Percentiles rank a stretch among this genome's conserved stretches.
These are phyloP conservation scores for Flagelloscypha sp. DNA, from an alignment of 768 basidiomycete genomes.

Conservation along the genomic window DNA sequence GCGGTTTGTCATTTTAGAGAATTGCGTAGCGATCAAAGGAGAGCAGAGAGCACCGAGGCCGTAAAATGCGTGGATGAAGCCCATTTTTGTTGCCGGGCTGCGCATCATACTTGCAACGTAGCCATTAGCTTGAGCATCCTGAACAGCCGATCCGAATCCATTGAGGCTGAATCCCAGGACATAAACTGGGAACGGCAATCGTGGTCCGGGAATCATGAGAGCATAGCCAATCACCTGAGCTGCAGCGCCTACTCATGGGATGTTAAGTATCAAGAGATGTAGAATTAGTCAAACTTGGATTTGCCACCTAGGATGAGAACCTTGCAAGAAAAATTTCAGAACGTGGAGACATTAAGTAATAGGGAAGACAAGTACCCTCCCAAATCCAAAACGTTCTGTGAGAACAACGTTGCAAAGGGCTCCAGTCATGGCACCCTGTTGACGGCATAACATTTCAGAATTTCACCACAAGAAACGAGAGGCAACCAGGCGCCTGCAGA, in stretches of 20 bases:
- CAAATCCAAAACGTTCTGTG: slow-evolving; percentile 37
- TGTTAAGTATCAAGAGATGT: too few species aligned
- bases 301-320: too few species aligned
- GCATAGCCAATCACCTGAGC: slow-evolving; percentile 30
- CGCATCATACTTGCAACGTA: slow-evolving; percentile 31
- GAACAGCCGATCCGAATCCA: slow-evolving; percentile 32
- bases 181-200: slow-evolving; percentile 37
- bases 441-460: too few species aligned
- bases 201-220: slow-evolving; percentile 26
- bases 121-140: slow-evolving; percentile 40
- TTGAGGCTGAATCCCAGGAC: slow-evolving; percentile 30
- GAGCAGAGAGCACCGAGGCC: slow-evolving; percentile 35
- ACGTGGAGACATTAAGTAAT: too few species aligned
- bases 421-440: slow-evolving; percentile 40
- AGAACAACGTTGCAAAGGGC: slow-evolving; percentile 40
- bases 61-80: slow-evolving; percentile 33
- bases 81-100: slow-evolving; percentile 32
- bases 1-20: slow-evolving; percentile 28
- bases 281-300: too few species aligned
- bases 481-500: too few species aligned
- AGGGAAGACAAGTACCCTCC: too few species aligned
- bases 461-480: neutral
- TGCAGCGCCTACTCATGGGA: slow-evolving; percentile 28
- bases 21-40: slow-evolving; percentile 53
- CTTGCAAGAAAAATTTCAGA: too few species aligned